Evolutionary conservation across 352 stramenopile genomes (phyloP).

Genomic region (Phytophthora pini): DNA sequence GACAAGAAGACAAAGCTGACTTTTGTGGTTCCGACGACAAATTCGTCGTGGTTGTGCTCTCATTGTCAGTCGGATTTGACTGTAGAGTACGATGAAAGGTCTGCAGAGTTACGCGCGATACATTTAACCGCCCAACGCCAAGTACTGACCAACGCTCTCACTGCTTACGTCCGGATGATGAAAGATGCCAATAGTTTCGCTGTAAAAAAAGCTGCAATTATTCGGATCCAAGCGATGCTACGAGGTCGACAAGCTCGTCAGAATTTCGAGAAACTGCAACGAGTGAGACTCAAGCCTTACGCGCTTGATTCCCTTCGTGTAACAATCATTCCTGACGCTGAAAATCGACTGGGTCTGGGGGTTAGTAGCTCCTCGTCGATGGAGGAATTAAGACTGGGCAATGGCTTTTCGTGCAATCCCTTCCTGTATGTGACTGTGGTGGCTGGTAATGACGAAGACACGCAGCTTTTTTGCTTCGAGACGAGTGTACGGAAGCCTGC

Average conservation of each 20-base stretch:
- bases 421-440: conserved; percentile 77
- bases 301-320: conserved; percentile 50
- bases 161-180: conserved; percentile 74
- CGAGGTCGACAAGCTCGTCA: conserved; percentile 59
- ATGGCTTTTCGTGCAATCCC: conserved; percentile 78
- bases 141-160: conserved; percentile 58
- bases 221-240: conserved; percentile 62
- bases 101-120: conserved; percentile 41
- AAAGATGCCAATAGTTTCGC: conserved; percentile 63
- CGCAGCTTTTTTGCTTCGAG: conserved; percentile 76
- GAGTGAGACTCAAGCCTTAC: conserved; percentile 66
- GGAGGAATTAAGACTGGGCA: conserved; percentile 66
- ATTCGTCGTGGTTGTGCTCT: conserved; percentile 62
- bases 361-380: conserved; percentile 8
- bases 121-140: conserved; percentile 55
- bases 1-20: conserved; percentile 53
- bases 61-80: conserved; percentile 58
- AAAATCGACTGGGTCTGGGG: conserved; percentile 8
- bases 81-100: conserved; percentile 66
- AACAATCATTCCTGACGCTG: conserved; percentile 2
- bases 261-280: conserved; percentile 53
- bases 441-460: conserved; percentile 69
- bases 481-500: conserved; percentile 53
- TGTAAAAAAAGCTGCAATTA: conserved; percentile 61
- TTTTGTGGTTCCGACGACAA: conserved; percentile 52